Conservation (phyloP, 1,139 yeast species). For the Pichia sp. region DNA sequence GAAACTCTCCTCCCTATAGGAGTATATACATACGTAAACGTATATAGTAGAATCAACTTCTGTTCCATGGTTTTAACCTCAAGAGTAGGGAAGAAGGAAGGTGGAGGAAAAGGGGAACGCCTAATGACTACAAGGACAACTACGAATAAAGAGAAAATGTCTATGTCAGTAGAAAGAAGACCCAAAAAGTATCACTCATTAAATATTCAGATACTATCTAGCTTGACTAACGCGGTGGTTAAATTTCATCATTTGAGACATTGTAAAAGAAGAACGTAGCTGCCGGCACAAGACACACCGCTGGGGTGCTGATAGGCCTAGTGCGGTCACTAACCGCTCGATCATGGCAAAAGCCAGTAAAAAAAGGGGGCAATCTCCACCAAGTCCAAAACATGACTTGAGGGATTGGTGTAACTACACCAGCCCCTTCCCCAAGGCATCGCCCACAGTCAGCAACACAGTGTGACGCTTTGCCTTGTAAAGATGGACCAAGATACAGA, state of each 20-base stretch:
- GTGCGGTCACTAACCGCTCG: no score
- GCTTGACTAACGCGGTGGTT: slow-evolving; percentile 34
- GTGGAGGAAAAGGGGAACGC: no score
- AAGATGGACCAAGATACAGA: no score
- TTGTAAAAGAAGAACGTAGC: neutral
- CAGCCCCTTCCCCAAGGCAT: neutral
- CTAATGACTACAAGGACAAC: neutral
- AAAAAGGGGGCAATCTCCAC: neutral
- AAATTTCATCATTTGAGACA: slow-evolving; percentile 28
- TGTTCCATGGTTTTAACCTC: neutral
- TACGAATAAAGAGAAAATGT: neutral
- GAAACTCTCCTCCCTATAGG: neutral
- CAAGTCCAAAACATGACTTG: neutral
- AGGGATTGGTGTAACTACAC: neutral
- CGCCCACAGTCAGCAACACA: neutral
- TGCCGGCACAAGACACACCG: neutral
- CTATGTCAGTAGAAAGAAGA: slow-evolving; percentile 30
- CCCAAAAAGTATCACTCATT: slow-evolving; percentile 33
- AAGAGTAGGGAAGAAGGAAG: neutral
- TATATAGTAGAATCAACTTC: neutral
- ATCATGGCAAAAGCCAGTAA: neutral
- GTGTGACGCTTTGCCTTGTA: no score
- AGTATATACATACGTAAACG: neutral
- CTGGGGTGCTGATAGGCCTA: neutral
- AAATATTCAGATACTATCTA: slow-evolving; percentile 35